phyloP scores from a whole-genome alignment of 805 yeast genomes.

The Pichia gijzeniarum region DNA sequence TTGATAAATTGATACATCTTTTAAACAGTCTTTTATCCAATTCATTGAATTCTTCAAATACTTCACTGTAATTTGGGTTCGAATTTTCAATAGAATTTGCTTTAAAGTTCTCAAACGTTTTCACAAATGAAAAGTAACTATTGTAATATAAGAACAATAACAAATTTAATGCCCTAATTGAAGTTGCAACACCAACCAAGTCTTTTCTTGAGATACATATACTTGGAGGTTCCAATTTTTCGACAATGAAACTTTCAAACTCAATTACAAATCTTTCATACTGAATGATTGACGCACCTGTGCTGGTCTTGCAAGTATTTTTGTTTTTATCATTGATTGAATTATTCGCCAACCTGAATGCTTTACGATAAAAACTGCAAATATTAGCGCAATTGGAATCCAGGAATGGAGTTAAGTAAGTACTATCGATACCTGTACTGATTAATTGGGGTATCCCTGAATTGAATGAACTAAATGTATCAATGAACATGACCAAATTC shows the following conservation, averaged over 20 bases:
- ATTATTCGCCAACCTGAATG: slow-evolving; percentile 10
- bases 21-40: slow-evolving; percentile 15
- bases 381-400: slow-evolving; percentile 5
- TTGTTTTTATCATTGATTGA: too few species aligned
- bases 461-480: slow-evolving; percentile 19
- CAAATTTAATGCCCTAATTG: slow-evolving; percentile 15
- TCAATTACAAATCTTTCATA: slow-evolving; percentile 18
- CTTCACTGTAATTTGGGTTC: not conserved
- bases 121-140: slow-evolving; percentile 10
- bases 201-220: slow-evolving; percentile 6
- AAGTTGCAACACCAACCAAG: slow-evolving; percentile 5
- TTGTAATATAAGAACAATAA: slow-evolving; percentile 20
- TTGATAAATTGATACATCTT: slow-evolving; percentile 16
- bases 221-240: slow-evolving; percentile 8
- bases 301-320: not conserved
- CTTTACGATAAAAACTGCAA: slow-evolving; percentile 11
- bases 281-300: slow-evolving; percentile 9
- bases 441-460: slow-evolving; percentile 21
- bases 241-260: slow-evolving; percentile 16
- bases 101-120: slow-evolving; percentile 4
- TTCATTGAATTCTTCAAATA: slow-evolving; percentile 10
- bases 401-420: slow-evolving; percentile 7
- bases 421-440: slow-evolving; percentile 6
- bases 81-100: not conserved
- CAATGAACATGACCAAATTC: slow-evolving; percentile 17